Evolutionary conservation across 805 yeast species (phyloP).

Genomic region (Saturnispora besseyi): DNA sequence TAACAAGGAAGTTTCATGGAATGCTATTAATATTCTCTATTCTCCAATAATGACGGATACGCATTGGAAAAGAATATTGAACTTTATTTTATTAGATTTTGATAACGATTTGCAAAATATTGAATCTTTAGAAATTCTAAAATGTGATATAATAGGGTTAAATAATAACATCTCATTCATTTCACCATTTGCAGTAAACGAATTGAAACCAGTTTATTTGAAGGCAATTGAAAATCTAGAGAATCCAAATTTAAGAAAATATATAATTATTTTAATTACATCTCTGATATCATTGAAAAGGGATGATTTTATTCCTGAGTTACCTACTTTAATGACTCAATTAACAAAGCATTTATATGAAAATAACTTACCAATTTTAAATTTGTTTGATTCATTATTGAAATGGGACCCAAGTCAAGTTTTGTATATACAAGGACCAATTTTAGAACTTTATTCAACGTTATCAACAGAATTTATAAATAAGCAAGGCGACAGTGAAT

Average conservation of each 20-base stretch:
- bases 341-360: neutral
- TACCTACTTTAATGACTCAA: neutral
- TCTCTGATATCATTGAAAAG: neutral
- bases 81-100: neutral
- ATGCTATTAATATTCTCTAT: slow-evolving; percentile 4
- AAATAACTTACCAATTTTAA: neutral
- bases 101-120: neutral
- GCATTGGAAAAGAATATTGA: slow-evolving; percentile 1
- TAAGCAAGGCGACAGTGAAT: neutral
- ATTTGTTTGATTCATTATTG: neutral
- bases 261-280: neutral
- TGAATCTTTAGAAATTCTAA: neutral
- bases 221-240: neutral
- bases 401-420: neutral
- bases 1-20: slow-evolving; percentile 6
- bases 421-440: neutral
- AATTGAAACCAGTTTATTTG: neutral
- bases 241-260: neutral
- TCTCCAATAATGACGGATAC: neutral
- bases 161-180: slow-evolving; percentile 1
- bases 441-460: neutral
- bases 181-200: neutral
- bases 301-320: neutral
- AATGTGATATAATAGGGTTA: slow-evolving; percentile 1
- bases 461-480: neutral